phyloP scores from a whole-genome alignment of 208 protist genomes.

The Crithidia fasciculata region DNA sequence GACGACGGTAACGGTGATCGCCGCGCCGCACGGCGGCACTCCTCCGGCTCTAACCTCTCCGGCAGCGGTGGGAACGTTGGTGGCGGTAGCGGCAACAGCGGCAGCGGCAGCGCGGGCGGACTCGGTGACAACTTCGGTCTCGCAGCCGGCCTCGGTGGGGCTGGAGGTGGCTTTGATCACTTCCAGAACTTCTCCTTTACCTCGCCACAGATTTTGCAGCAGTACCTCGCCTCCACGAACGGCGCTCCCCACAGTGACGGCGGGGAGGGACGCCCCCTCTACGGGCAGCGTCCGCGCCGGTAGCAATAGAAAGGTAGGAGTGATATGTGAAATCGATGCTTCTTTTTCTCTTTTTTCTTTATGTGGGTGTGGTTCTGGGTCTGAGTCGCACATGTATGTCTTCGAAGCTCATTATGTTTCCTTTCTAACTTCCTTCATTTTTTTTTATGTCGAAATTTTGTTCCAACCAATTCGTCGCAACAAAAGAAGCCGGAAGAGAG shows the following conservation, averaged over 20 bases:
- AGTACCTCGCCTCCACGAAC: slow-evolving; percentile 26
- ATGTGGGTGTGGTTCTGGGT: no score
- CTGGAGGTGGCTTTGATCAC: slow-evolving; percentile 33
- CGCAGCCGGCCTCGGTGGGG: slow-evolving; percentile 1
- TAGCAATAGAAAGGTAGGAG: background rate
- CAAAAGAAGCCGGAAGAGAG: no score
- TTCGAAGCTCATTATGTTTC: background rate
- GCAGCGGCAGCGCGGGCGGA: slow-evolving; percentile 3
- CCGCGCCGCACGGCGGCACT: background rate
- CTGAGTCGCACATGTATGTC: no score
- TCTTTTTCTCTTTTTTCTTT: slow-evolving; percentile 2
- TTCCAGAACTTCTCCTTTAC: slow-evolving; percentile 60
- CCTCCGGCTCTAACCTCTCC: background rate
- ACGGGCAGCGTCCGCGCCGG: slow-evolving; percentile 4
- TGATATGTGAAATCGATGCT: background rate
- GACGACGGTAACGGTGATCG: background rate
- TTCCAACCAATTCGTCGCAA: background rate
- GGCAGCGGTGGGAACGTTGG: background rate
- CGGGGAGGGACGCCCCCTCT: background rate
- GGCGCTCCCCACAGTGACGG: background rate
- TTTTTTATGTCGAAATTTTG: slow-evolving; percentile 11
- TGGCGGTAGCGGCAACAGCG: background rate
- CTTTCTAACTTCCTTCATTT: background rate
- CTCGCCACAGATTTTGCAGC: slow-evolving; percentile 33
- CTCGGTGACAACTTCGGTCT: background rate